Conservation (phyloP, 352 stramenopile species). For the Saprolegnia parasitica region DNA sequence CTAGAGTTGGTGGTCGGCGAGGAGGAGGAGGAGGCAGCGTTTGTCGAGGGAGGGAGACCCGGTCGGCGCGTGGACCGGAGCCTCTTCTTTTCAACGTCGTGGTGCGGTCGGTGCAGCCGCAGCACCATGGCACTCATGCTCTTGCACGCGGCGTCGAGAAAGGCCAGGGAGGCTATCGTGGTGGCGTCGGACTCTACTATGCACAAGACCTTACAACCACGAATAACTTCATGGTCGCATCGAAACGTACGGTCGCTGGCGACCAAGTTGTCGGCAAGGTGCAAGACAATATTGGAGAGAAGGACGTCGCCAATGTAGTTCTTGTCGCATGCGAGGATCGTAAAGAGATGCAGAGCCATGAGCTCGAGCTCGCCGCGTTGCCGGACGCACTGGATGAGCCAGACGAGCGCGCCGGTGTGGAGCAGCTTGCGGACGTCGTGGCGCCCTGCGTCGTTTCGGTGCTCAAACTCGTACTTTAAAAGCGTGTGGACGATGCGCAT, state of each 20-base stretch:
- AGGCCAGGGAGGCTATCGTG: background rate
- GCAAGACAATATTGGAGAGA: slow-evolving; percentile 12
- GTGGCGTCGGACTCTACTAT: background rate
- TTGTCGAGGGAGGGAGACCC: too few species aligned
- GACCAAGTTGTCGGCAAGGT: slow-evolving; percentile 6
- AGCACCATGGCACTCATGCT: background rate
- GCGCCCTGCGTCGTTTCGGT: slow-evolving; percentile 35
- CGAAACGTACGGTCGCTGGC: background rate
- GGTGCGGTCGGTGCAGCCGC: background rate
- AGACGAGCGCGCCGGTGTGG: slow-evolving; percentile 48
- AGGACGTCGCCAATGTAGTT: slow-evolving; percentile 59
- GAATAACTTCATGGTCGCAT: too few species aligned
- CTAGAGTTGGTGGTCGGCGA: background rate
- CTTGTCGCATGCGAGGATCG: slow-evolving; percentile 34
- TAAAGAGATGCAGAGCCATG: slow-evolving; percentile 43
- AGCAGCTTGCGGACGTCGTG: slow-evolving; percentile 50
- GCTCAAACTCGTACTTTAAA: slow-evolving; percentile 34
- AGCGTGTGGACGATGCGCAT: slow-evolving; percentile 59
- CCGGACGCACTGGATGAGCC: slow-evolving; percentile 39
- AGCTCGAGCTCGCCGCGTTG: slow-evolving; percentile 35
- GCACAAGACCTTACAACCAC: background rate
- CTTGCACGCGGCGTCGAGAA: background rate
- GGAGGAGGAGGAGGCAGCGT: background rate
- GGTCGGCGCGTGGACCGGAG: too few species aligned
- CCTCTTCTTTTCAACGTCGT: too few species aligned